Conservation (phyloP, 192 early-diverging fungal genomes). For the Hyaloraphidium curvatum region DNA sequence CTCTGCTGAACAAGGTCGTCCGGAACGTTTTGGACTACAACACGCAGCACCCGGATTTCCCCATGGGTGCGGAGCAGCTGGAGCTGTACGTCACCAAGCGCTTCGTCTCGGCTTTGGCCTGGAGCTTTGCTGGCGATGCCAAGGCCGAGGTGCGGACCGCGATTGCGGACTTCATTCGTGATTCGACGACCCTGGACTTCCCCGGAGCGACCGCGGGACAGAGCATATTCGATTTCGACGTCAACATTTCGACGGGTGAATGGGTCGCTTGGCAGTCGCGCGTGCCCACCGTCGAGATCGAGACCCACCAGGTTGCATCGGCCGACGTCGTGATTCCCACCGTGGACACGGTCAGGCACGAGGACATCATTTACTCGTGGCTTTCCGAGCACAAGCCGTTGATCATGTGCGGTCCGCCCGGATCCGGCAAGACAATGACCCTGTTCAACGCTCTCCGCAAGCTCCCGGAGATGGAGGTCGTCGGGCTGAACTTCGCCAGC, state of each 20-base stretch:
- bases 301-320: constrained; percentile 73
- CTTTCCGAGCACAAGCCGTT: constrained; percentile 87
- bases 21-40: constrained; percentile 78
- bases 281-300: constrained; percentile 89
- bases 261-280: constrained; percentile 79
- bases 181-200: constrained; percentile 51
- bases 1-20: constrained; percentile 74
- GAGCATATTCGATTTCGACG: constrained; percentile 79
- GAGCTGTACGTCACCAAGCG: constrained; percentile 66
- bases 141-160: constrained; percentile 42
- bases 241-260: constrained; percentile 51
- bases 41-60: constrained; percentile 82
- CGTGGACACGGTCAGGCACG: constrained; percentile 91
- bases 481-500: constrained; percentile 96
- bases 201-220: constrained; percentile 22
- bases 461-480: constrained; percentile 87
- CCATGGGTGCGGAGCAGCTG: constrained; percentile 53
- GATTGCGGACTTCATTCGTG: constrained; percentile 67
- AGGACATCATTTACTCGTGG: constrained; percentile 88
- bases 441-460: constrained; percentile 86
- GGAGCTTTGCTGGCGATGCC: constrained; percentile 90
- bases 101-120: constrained; percentile 63
- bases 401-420: constrained; percentile 95
- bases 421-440: constrained; percentile 99
- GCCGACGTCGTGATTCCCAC: constrained; percentile 95